phyloP scores from a whole-genome alignment of 345 rosid genomes.

The Euphorbia pulcherrima region DNA sequence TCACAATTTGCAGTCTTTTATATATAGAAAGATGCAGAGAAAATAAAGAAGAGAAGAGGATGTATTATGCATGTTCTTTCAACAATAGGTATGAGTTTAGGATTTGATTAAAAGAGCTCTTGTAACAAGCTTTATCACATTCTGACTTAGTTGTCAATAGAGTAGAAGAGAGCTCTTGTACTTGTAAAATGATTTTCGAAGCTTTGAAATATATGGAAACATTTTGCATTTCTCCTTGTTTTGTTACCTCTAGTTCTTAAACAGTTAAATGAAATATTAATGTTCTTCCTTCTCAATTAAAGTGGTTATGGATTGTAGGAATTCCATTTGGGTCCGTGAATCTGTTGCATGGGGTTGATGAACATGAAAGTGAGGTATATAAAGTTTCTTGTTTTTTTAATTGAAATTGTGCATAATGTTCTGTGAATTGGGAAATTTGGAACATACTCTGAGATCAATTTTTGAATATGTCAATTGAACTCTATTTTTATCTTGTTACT shows the following conservation, averaged over 20 bases:
- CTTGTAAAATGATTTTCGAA: background rate
- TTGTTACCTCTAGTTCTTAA: background rate
- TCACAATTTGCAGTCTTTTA: no score
- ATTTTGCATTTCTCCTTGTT: constrained; percentile 8
- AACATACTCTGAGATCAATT: background rate
- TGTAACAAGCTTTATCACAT: background rate
- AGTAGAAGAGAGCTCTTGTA: background rate
- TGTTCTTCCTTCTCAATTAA: constrained; percentile 13
- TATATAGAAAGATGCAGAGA: no score
- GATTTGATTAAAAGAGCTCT: background rate
- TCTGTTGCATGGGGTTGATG: constrained; percentile 85
- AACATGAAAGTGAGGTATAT: constrained; percentile 91
- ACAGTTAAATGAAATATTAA: background rate
- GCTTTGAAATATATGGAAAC: background rate
- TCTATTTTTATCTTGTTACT: no score
- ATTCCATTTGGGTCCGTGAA: constrained; percentile 97
- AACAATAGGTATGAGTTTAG: background rate
- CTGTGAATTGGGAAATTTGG: constrained; percentile 7
- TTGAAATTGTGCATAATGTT: background rate
- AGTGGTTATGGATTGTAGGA: constrained; percentile 46
- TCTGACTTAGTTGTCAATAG: background rate
- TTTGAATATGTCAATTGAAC: background rate
- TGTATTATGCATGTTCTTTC: background rate
- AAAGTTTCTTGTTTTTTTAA: constrained; percentile 9
- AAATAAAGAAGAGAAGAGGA: no score